Conservation (phyloP, 257 asterid species). For the Haberlea rhodopensis region DNA sequence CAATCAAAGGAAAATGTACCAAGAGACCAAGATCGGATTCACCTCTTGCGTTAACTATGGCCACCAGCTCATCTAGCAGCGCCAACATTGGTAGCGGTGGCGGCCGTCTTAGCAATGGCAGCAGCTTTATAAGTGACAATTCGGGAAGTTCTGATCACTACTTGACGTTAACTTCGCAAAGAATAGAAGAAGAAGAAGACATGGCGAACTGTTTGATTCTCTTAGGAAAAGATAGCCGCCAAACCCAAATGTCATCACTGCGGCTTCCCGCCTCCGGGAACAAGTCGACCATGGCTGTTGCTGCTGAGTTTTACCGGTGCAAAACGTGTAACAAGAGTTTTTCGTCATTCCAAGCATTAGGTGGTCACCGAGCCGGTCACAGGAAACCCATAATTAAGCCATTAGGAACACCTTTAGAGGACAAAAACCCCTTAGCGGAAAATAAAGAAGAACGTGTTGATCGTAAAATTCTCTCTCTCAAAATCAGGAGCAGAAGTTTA, state of each 20-base stretch:
- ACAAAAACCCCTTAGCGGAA: slow-evolving; percentile 21
- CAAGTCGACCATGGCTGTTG: slow-evolving; percentile 28
- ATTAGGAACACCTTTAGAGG: slow-evolving; percentile 15
- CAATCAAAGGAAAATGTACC: slow-evolving; percentile 59
- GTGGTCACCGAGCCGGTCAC: slow-evolving; percentile 95
- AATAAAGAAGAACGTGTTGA: slow-evolving; percentile 16
- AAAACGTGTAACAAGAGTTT: slow-evolving; percentile 72
- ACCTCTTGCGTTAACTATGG: slow-evolving; percentile 49
- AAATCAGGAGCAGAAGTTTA: slow-evolving; percentile 31
- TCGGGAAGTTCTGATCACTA: slow-evolving; percentile 23
- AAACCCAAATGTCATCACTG: slow-evolving; percentile 5
- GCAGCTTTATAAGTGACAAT: slow-evolving; percentile 11
- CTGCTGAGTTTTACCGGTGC: slow-evolving; percentile 58
- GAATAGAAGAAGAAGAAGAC: slow-evolving; percentile 52
- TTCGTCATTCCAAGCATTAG: slow-evolving; percentile 85
- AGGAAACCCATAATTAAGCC: slow-evolving; percentile 46
- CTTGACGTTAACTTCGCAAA: slow-evolving; percentile 34
- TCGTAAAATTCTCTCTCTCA: slow-evolving; percentile 47
- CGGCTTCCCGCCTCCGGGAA: slow-evolving; percentile 6
- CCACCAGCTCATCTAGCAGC: slow-evolving; percentile 46
- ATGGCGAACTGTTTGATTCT: slow-evolving; percentile 83
- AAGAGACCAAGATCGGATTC: slow-evolving; percentile 61
- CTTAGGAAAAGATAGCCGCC: slow-evolving; percentile 62
- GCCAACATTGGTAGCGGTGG: slow-evolving; percentile 18
- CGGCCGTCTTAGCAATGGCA: slow-evolving; percentile 14